Base-by-base conservation (phyloP, 441 rosid species). In the Francoa sonchifolia region DNA sequence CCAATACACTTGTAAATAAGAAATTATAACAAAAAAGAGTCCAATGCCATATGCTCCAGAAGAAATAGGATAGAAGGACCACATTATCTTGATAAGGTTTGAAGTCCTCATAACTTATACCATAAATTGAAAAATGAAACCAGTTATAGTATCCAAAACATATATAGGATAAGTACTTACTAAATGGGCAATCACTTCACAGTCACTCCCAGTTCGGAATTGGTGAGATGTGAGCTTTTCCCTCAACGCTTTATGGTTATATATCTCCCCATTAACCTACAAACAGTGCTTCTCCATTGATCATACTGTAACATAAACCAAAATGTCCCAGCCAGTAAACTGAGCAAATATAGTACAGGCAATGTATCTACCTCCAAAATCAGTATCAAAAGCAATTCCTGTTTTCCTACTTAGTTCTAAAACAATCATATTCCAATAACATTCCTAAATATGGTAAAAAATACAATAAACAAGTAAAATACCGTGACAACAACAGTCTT, bases 141-240 rank as follows among this genome's bases (percentile, higher is more conserved):
- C 25, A 4, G 15, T 32, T 31, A 5, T 16, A 39, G 3, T 3
- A 0, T 13, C 3, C 28, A 4, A 36, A 5, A 25, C 10, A 20
- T 50, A 38, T 12, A 16, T 23, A 33, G n/a, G 53, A 7, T 17
- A 28, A 6, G 15, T 42, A 69, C 92, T 73, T 74, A 92, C 99
- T 54, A 87, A 94, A 57, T 92, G 95, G 29, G 95, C 94, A 72
- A 92, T 82, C 42, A 87, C 99, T 77, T 92, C 99, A 35, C 97
- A 83, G 68, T 87, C 99, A 60, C 97, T 92, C 32, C 95, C 97
- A 18, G 99, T 92, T 37, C 67, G 79, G 59, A 87, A 92, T 22
- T 60, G 36, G 53, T 87, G 97, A 56, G 83, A 58, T 57, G 58
- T 77, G 13, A 92, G 57, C 32, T 69, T 65, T 57, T 66, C 81